Conservation (phyloP, 106 monocot genomes). For the Dactylorhiza incarnata region DNA sequence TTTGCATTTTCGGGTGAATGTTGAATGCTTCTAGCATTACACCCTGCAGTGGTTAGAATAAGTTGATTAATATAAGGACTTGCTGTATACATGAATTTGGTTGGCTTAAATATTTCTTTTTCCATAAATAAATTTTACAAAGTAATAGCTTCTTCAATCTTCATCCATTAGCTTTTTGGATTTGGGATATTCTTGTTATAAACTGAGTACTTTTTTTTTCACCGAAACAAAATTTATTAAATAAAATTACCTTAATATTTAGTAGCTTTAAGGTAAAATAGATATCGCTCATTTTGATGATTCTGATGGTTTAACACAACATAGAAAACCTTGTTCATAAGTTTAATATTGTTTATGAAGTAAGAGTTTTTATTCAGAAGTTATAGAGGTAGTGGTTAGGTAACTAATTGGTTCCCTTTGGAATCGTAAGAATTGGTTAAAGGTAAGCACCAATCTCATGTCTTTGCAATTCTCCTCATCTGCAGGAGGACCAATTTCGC, state of each 20-base stretch:
- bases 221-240: neutral
- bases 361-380: no score
- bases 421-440: neutral
- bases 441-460: neutral
- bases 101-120: no score
- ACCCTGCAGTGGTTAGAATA: neutral
- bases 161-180: neutral
- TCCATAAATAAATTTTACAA: neutral
- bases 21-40: neutral
- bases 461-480: neutral
- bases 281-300: no score
- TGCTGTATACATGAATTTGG: neutral
- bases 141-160: neutral
- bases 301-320: no score
- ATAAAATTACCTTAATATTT: neutral
- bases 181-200: neutral
- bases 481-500: slow-evolving; percentile 89
- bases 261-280: neutral
- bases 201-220: neutral
- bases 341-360: no score
- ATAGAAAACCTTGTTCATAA: neutral
- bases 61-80: neutral
- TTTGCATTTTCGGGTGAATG: neutral
- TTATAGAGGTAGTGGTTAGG: no score
- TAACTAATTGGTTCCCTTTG: no score